phyloP scores from a whole-genome alignment of 2,329 filamentous ascomycete genomes.

The Colletotrichum brevisporum region DNA sequence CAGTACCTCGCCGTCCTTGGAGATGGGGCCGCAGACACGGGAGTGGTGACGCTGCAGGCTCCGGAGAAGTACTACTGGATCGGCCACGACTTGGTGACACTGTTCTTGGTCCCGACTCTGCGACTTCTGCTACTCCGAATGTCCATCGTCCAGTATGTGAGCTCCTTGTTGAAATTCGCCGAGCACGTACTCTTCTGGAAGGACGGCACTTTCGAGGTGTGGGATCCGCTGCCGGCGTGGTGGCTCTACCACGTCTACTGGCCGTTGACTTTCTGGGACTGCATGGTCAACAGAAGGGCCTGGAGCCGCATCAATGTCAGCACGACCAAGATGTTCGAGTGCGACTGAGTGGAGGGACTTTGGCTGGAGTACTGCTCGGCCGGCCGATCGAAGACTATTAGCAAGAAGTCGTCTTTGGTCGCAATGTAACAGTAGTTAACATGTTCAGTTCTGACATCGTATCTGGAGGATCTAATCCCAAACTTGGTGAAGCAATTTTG shows the following conservation, averaged over 20 bases:
- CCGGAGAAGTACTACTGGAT: slow-evolving; percentile 70
- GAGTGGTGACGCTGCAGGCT: slow-evolving; percentile 41
- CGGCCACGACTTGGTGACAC: slow-evolving; percentile 73
- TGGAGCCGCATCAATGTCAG: slow-evolving; percentile 80
- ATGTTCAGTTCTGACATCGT: no score
- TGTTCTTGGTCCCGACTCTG: slow-evolving; percentile 64
- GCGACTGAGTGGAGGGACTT: slow-evolving; percentile 20
- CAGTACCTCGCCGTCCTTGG: slow-evolving; percentile 67
- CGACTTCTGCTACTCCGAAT: slow-evolving; percentile 52
- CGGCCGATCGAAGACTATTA: not conserved
- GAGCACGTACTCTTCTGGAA: slow-evolving; percentile 64
- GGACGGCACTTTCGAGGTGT: slow-evolving; percentile 66
- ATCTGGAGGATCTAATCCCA: no score
- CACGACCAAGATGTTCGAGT: slow-evolving; percentile 60
- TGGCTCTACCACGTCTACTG: slow-evolving; percentile 71
- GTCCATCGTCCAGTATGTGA: slow-evolving; percentile 20
- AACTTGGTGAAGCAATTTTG: no score
- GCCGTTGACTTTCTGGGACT: slow-evolving; percentile 64
- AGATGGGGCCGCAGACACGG: slow-evolving; percentile 19
- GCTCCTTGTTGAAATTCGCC: slow-evolving; percentile 47
- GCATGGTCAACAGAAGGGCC: slow-evolving; percentile 59
- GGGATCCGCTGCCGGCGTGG: slow-evolving; percentile 71
- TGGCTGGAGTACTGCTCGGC: not conserved
- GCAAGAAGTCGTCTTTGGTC: not conserved
- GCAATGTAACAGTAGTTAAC: no score